Base-by-base conservation (phyloP, 2,329 filamentous ascomycete genomes). In the Paracamarosporium sp. region DNA sequence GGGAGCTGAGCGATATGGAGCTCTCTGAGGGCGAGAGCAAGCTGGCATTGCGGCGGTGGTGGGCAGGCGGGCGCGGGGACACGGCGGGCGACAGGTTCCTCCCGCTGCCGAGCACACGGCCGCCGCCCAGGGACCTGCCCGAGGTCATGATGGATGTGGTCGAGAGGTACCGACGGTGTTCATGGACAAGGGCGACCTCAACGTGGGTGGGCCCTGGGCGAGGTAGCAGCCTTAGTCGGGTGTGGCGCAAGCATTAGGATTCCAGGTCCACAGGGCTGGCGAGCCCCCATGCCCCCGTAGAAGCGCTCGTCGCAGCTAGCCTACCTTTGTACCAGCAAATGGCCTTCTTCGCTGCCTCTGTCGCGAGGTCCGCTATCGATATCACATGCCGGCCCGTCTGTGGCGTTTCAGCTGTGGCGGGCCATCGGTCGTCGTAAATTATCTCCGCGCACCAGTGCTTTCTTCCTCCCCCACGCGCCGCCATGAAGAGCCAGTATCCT, bases 31-130 rank as follows among this genome's bases (percentile, higher is more conserved):
- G 86, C 60, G 86, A 88, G 47, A 88, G 78, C 60, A 86, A 73
- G 64, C 79, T 77, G 72, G 82, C 67, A 79, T 78, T 70, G 66
- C 68, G 73, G 57, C 75, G 74, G 76, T 78, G 66, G 62, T 71
- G 63, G 64, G 63, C 56, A 57, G 57, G 38, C 58, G 55, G 40
- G 64, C 63, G 57, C 55, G 79, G 76, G 64, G 80, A 76, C 58
- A 78, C 74, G 62, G 85, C 81, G 70, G 92, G 90, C 67, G 89
- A 90, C 70, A 97, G 86, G 70, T 90, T 88, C 78, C 90, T 92
- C 70, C 92, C 92, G 80, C 86, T 96, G 71, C 94, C 94, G 70
- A 97, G 82, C 73, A 97, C 89, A 81, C 94, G 88, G 76, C 94
- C 94, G 79, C 94, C 93, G 79, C 94, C 94, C 77, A 97, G 86